phyloP scores from a whole-genome alignment of 768 basidiomycete species.

The Serendipita sp. region DNA sequence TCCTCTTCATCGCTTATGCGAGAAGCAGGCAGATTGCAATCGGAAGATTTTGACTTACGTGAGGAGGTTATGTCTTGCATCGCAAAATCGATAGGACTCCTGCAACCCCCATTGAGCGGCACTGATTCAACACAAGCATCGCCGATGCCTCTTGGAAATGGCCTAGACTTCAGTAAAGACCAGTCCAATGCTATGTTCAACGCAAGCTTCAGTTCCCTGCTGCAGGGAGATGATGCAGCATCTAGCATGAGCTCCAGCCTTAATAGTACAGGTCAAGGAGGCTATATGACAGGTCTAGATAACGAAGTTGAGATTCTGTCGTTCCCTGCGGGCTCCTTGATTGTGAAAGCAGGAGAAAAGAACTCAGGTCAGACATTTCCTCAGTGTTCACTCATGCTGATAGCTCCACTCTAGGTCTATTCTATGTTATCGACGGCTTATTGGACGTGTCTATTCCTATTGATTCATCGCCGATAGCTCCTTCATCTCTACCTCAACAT shows the following conservation, averaged over 20 bases:
- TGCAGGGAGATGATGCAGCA: slow-evolving; percentile 11
- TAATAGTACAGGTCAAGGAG: slow-evolving; percentile 29
- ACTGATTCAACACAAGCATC: slow-evolving; percentile 14
- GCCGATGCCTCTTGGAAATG: slow-evolving; percentile 10
- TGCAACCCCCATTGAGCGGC: slow-evolving; percentile 47
- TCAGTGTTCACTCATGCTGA: background rate
- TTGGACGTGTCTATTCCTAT: slow-evolving; percentile 73
- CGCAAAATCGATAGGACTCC: slow-evolving; percentile 87
- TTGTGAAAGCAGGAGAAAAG: slow-evolving; percentile 80
- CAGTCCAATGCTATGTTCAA: slow-evolving; percentile 25
- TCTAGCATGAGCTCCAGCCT: slow-evolving; percentile 52
- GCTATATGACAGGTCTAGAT: slow-evolving; percentile 64
- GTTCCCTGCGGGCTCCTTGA: slow-evolving; percentile 69
- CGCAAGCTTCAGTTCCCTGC: slow-evolving; percentile 55
- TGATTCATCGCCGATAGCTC: slow-evolving; percentile 16
- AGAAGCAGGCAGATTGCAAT: slow-evolving; percentile 8
- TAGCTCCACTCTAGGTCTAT: slow-evolving; percentile 38
- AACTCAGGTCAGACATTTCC: slow-evolving; percentile 45
- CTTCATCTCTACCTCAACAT: background rate
- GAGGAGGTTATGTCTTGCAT: slow-evolving; percentile 97
- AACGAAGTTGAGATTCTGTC: slow-evolving; percentile 95
- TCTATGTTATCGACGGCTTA: slow-evolving; percentile 93
- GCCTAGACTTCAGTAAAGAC: slow-evolving; percentile 11
- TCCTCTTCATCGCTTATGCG: slow-evolving; percentile 6
- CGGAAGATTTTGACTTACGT: slow-evolving; percentile 79